phyloP scores from a whole-genome alignment of 352 stramenopile species.

The Pythium apleroticum region DNA sequence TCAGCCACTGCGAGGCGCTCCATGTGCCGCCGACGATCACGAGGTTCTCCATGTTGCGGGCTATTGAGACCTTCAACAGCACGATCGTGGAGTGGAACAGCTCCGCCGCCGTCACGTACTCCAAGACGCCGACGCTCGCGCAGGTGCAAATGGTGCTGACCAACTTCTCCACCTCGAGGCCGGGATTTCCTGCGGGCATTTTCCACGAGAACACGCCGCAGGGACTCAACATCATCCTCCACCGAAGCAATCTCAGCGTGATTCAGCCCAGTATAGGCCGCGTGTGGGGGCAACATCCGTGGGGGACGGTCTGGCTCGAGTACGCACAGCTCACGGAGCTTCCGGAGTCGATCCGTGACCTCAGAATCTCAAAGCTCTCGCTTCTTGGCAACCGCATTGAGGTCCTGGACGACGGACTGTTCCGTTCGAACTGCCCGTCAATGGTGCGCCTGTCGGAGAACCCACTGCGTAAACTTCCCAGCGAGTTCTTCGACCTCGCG shows the following conservation, averaged over 20 bases:
- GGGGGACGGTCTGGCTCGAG: neutral
- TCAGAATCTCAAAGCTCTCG: neutral
- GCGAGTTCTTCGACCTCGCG: neutral
- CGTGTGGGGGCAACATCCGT: neutral
- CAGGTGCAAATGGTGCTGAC: neutral
- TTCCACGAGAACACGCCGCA: conserved; percentile 3
- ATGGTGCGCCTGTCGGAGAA: conserved; percentile 10
- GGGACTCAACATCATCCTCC: neutral
- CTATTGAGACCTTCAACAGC: conserved; percentile 16
- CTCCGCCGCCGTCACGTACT: neutral
- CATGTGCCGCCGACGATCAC: conserved; percentile 10
- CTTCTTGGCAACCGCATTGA: conserved; percentile 4
- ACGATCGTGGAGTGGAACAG: conserved; percentile 13
- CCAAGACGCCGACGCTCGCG: neutral
- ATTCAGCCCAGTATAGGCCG: neutral
- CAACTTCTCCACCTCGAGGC: neutral
- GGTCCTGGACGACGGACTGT: neutral
- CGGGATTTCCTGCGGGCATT: conserved; percentile 1
- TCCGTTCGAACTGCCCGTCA: neutral
- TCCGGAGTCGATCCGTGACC: neutral
- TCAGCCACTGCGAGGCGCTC: conserved; percentile 23
- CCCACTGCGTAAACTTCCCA: neutral
- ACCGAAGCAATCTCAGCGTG: neutral
- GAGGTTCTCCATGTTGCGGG: conserved; percentile 8
- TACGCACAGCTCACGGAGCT: conserved; percentile 8